These are phyloP conservation scores for Clavispora santaluciae DNA, from an alignment of 805 yeast genomes.

Conservation along the genomic window DNA sequence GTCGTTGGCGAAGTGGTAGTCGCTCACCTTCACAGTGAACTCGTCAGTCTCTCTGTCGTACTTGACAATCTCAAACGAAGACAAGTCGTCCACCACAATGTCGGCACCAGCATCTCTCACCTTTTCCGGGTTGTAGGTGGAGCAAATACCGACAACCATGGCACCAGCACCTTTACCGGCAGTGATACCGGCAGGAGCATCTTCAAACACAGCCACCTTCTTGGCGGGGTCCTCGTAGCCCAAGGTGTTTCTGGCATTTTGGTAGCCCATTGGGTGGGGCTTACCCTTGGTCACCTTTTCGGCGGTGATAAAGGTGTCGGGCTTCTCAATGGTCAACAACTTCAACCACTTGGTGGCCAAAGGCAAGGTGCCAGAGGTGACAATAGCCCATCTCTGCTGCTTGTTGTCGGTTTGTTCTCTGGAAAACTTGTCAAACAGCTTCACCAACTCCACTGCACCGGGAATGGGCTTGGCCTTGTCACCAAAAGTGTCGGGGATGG, in stretches of 20 bases:
- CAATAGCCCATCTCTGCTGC: slow-evolving; percentile 73
- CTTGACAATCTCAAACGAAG: slow-evolving; percentile 53
- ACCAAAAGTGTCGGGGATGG: slow-evolving; percentile 69
- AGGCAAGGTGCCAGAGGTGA: slow-evolving; percentile 75
- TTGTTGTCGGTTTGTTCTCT: slow-evolving; percentile 36
- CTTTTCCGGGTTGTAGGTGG: slow-evolving; percentile 66
- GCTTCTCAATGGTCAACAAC: slow-evolving; percentile 54
- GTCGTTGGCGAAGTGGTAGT: slow-evolving; percentile 41
- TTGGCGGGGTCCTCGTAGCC: slow-evolving; percentile 33
- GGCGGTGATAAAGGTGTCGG: slow-evolving; percentile 77
- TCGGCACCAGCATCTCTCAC: slow-evolving; percentile 76
- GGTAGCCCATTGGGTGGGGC: slow-evolving; percentile 84
- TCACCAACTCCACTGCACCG: slow-evolving; percentile 66
- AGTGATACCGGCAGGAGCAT: slow-evolving; percentile 82
- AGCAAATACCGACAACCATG: slow-evolving; percentile 75
- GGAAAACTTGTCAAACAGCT: slow-evolving; percentile 47
- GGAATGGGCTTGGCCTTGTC: slow-evolving; percentile 69
- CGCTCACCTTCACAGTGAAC: slow-evolving; percentile 37
- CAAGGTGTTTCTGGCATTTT: slow-evolving; percentile 47
- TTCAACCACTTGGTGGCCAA: slow-evolving; percentile 78
- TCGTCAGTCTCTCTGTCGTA: slow-evolving; percentile 43
- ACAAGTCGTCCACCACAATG: slow-evolving; percentile 72
- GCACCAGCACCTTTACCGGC: slow-evolving; percentile 87
- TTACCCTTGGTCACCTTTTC: slow-evolving; percentile 75
- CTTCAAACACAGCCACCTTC: slow-evolving; percentile 70